Evolutionary conservation across 192 early-diverging fungal species (phyloP), one percentile per base, ranked within the genome.

Genomic region (Coemansia sp.): DNA sequence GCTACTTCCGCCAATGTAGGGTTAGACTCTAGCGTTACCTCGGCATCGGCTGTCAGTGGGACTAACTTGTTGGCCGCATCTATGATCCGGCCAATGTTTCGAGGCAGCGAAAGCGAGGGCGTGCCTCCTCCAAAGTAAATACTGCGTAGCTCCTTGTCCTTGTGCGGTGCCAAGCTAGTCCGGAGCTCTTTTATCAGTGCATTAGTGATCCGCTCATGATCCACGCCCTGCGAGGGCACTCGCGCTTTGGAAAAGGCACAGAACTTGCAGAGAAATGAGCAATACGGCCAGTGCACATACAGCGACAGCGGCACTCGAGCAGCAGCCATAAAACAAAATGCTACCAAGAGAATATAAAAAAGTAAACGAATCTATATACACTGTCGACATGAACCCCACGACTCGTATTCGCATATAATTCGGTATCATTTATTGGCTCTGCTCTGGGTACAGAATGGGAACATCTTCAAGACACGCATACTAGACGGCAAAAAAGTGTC

Each of bases 261-360:
- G 65, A 86, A 89, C 36, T 73, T 81, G 76, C 87, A 89, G 11
- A 84, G 66, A 47, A 81, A 75, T 49, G 74, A 61, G 74, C 87
- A 89, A 62, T 81, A 89, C 13, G 87, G 87, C 83, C 82, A 89
- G 81, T 89, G 87, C 49, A 87, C 79, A 62, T 89, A 89, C 3
- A 89, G 68, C 39, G 83, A 76, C 40, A 85, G 44, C 13, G 83
- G 75, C 3, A 64, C 68, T 15, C 64, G 61, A n/a, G 61, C 36
- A 62, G 8, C 18, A 18, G 36, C 36, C 29, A 22, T 36, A 40
- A 1, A 5, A 63, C 15, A 43, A 16, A 43, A 3, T 16, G 15
- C 41, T 43, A 43, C 3, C 41, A 16, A 63, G 22, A 63, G 2
- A 12, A 16, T 41, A 15, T n/a, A 40, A 4, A 31, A 40, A 4